These are phyloP conservation scores for Articulospora tetracladia DNA, from an alignment of 495 filamentous ascomycete genomes.

Conservation along the genomic window DNA sequence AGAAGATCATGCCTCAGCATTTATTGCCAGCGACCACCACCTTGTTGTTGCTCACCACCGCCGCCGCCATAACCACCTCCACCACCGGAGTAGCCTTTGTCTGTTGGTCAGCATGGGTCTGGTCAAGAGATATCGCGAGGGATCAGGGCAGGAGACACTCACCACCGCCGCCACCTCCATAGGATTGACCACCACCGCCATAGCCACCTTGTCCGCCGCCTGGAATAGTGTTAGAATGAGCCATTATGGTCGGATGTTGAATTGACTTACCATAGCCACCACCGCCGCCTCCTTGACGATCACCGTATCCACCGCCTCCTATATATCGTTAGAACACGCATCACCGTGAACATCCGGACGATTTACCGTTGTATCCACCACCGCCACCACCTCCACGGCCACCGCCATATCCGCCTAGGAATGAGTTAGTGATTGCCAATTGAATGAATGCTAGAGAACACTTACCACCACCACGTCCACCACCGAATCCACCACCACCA, in stretches of 20 bases:
- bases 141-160: conserved; percentile 3
- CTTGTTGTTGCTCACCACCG: conserved; percentile 22
- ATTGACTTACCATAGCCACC: conserved; percentile 11
- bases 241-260: neutral
- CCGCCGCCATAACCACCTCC: conserved; percentile 19
- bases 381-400: neutral
- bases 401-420: neutral
- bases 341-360: neutral
- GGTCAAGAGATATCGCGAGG: neutral
- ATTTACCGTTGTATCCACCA: conserved; percentile 8
- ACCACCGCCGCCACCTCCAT: conserved; percentile 26
- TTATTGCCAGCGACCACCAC: conserved; percentile 26
- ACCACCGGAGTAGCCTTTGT: conserved; percentile 23
- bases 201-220: conserved; percentile 25
- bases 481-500: conserved; percentile 44
- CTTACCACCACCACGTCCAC: conserved; percentile 20
- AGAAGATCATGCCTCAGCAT: conserved; percentile 18
- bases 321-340: neutral
- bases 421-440: neutral
- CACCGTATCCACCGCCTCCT: conserved; percentile 11
- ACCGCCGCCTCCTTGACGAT: conserved; percentile 14
- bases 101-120: conserved; percentile 11
- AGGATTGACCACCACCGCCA: conserved; percentile 22
- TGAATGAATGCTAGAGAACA: neutral
- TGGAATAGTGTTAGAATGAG: neutral